These are phyloP conservation scores for Platanthera guangdongensis DNA, from an alignment of 106 monocot species.

Conservation along the genomic window DNA sequence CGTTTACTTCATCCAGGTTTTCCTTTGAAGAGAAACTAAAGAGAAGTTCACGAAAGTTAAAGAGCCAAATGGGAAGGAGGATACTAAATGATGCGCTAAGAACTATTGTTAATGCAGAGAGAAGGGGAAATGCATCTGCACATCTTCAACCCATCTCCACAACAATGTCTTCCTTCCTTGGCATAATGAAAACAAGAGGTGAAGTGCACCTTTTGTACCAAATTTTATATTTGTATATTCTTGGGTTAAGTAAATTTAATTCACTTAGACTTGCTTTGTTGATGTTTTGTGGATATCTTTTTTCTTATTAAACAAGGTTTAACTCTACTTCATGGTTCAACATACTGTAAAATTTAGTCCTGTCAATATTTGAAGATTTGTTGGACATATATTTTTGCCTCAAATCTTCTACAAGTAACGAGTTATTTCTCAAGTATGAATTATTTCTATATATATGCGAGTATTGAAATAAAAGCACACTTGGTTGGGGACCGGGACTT, in stretches of 20 bases:
- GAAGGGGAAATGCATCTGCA: constrained; percentile 44
- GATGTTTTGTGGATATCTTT: neutral
- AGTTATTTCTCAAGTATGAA: too few relatives aligned
- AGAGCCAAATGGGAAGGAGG: constrained; percentile 48
- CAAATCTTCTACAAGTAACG: too few relatives aligned
- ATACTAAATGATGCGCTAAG: constrained; percentile 72
- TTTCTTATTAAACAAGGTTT: neutral
- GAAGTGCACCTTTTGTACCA: neutral
- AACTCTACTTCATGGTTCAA: neutral
- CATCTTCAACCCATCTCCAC: constrained; percentile 57
- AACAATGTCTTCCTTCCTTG: constrained; percentile 54
- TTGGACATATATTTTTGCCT: too few relatives aligned
- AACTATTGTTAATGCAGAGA: constrained; percentile 71
- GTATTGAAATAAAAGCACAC: too few relatives aligned
- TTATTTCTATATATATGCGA: too few relatives aligned
- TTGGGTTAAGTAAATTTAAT: neutral
- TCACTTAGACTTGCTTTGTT: neutral
- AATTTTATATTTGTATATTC: neutral
- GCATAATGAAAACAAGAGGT: constrained; percentile 69
- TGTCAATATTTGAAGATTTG: too few relatives aligned
- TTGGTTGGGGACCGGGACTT: too few relatives aligned
- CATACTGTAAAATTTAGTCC: neutral
- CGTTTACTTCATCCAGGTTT: neutral
- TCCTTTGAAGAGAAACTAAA: neutral
- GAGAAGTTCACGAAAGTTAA: neutral